Conservation (phyloP, 345 rosid genomes). For the Hevea brasiliensis region DNA sequence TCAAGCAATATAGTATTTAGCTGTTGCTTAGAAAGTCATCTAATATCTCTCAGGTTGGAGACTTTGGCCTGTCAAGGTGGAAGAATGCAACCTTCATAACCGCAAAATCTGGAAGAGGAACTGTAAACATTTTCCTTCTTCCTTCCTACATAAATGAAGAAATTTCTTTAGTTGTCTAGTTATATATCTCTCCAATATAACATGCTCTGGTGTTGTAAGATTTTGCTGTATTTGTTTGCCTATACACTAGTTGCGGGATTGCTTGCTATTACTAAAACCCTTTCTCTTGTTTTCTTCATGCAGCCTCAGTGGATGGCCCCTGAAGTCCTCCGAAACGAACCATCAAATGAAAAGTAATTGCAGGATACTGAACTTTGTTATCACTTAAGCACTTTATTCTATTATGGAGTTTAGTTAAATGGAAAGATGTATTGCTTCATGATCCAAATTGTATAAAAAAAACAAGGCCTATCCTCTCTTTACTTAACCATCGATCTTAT, state of each 20-base stretch:
- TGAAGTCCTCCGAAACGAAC: constrained; percentile 84
- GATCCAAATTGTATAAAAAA: not conserved
- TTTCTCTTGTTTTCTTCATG: constrained; percentile 11
- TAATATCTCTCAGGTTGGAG: constrained; percentile 61
- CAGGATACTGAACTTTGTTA: constrained; percentile 7
- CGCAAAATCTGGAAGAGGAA: constrained; percentile 81
- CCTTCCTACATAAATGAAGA: not conserved
- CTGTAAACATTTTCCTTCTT: constrained; percentile 39
- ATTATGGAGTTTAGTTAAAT: not conserved
- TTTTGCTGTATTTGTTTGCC: not conserved
- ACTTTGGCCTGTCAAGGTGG: constrained; percentile 87
- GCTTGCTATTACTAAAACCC: not conserved
- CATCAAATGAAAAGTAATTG: constrained; percentile 80
- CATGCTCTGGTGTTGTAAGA: no score
- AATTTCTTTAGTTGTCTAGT: not conserved
- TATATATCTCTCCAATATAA: no score
- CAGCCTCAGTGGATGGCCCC: constrained; percentile 99
- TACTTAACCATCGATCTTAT: not conserved
- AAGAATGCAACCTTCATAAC: constrained; percentile 76
- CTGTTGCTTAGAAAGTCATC: constrained; percentile 7
- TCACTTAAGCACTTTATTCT: not conserved
- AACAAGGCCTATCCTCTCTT: not conserved
- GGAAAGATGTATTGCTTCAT: not conserved
- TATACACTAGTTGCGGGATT: not conserved
- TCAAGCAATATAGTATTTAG: not conserved